Evolutionary conservation across 2,329 filamentous ascomycete genomes (phyloP).

Genomic region (Claviceps sp.): DNA sequence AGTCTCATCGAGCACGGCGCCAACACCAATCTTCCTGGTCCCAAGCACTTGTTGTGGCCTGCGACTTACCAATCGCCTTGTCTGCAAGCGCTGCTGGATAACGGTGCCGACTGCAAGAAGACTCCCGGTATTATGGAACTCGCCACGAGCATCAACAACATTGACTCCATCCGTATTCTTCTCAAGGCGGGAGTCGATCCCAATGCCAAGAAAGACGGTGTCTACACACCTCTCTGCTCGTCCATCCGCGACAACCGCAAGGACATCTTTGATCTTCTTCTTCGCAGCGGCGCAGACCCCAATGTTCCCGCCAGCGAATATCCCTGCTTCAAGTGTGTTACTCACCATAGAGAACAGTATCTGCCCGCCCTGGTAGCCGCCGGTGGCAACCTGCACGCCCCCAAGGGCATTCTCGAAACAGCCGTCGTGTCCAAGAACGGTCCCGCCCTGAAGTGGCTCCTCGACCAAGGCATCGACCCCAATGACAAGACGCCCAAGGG

Average conservation of each 20-base stretch:
- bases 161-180: conserved; percentile 45
- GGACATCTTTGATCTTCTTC: conserved; percentile 48
- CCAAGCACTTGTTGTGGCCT: conserved; percentile 57
- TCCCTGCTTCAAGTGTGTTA: conserved; percentile 55
- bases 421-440: conserved; percentile 49
- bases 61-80: conserved; percentile 45
- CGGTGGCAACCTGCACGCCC: conserved; percentile 43
- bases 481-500: conserved; percentile 46
- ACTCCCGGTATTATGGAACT: conserved; percentile 51
- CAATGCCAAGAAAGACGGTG: conserved; percentile 49
- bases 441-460: conserved; percentile 45
- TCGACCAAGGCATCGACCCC: conserved; percentile 45
- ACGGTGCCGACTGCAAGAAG: conserved; percentile 47
- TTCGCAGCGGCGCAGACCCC: conserved; percentile 44
- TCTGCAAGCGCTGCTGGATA: conserved; percentile 42
- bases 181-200: conserved; percentile 46
- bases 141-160: conserved; percentile 48
- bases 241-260: conserved; percentile 52
- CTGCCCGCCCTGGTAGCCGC: conserved; percentile 46
- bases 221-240: conserved; percentile 55
- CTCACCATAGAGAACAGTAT: conserved; percentile 48
- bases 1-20: conserved; percentile 41
- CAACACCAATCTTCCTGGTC: conserved; percentile 54
- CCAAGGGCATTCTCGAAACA: conserved; percentile 53
- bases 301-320: conserved; percentile 51